These are phyloP conservation scores for Kappamyces sp. DNA, from an alignment of 192 early-diverging fungal genomes.

Conservation along the genomic window DNA sequence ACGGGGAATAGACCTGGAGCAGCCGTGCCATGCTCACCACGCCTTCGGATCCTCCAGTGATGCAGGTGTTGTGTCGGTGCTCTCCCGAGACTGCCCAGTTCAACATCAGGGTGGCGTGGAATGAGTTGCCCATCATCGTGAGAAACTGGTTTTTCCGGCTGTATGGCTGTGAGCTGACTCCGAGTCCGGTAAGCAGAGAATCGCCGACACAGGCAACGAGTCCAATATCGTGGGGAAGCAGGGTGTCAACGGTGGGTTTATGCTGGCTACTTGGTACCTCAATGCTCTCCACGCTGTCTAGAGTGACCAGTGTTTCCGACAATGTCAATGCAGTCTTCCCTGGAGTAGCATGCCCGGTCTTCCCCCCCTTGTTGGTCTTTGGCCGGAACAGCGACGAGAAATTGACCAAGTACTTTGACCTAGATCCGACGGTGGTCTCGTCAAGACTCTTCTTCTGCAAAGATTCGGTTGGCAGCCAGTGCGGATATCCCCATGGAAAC, in stretches of 20 bases:
- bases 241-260: background rate
- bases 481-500: conserved; percentile 12
- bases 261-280: background rate
- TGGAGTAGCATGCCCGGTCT: background rate
- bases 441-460: background rate
- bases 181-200: conserved; percentile 14
- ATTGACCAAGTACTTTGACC: too few relatives aligned
- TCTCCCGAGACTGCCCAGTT: conserved; percentile 13
- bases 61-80: conserved; percentile 19
- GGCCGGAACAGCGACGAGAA: background rate
- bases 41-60: conserved; percentile 10
- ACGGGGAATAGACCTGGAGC: background rate
- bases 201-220: conserved; percentile 14
- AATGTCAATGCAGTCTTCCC: background rate
- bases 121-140: background rate
- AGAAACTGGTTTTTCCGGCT: conserved; percentile 13
- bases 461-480: conserved; percentile 3
- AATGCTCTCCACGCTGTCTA: background rate
- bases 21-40: conserved; percentile 6
- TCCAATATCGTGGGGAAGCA: conserved; percentile 4
- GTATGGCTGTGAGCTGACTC: conserved; percentile 4
- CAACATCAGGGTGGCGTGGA: background rate
- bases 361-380: background rate
- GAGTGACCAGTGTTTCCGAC: background rate
- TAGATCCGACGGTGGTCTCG: background rate